Base-by-base conservation (phyloP, 2,329 filamentous ascomycete species). In the Trichoderma sp. region DNA sequence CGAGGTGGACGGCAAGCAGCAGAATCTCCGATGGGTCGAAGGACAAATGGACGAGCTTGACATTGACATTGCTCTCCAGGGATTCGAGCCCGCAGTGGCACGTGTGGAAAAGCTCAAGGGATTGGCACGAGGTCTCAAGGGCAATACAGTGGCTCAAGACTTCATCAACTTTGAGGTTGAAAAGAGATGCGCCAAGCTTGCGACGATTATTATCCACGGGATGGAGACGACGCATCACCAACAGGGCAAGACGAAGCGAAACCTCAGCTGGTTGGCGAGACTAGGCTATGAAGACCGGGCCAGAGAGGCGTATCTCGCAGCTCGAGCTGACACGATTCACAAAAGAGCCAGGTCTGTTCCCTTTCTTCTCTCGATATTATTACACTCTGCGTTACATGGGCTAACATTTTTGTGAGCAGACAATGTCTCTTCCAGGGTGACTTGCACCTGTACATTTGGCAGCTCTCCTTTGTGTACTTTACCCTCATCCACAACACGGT, bases 391-490 rank as follows among this genome's bases (percentile, higher is more conserved):
- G 19, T 39, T 17, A 5, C 17, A 57, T 35, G 35, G 22, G 25
- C 35, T 64, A 54, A 59, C 42, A 29, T 12, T 9, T 6, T 10
- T 4, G 17, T 12, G 12, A 34, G 19, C 73, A 95, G 93, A 68
- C 93, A 97, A 85, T 95, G 94, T 77, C 91, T 96, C 68, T 99
- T 99, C 79, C 93, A 97, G 76, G 95, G 95, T 61, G 92, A 97
- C 74, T 86, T 99, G 9, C 92, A 92, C 69, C 86, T 93, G 13
- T 98, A 98, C 79, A 95, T 98, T 73, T 97, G 94, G 85, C 92
- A 97, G 76, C 84, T 98, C 56, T 95, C 94, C 2, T 97, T 93
- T 79, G 93, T 97, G 67, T 97, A 97, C 79, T 99, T 99, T 80
- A 93, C 90, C 64, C 86, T 97, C 71, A 94, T 99, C 76, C 90